Conservation (phyloP, 345 rosid species). For the Populus tremula region DNA sequence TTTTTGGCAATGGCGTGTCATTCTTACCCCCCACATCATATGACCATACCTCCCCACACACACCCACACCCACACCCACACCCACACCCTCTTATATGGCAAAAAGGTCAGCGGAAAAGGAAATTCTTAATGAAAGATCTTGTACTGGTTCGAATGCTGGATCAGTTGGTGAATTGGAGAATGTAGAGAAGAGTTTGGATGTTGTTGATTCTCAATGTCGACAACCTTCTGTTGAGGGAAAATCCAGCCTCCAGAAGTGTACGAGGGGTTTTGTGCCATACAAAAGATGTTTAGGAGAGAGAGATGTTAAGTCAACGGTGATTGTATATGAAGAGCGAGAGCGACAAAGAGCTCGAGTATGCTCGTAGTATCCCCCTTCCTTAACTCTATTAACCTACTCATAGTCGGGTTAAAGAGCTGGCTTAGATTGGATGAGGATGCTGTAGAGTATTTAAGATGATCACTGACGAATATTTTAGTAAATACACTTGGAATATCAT, state of each 20-base stretch:
- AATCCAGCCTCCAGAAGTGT: constrained; percentile 1
- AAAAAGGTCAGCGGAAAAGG: constrained; percentile 24
- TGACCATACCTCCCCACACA: constrained; percentile 8
- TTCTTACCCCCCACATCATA: constrained; percentile 10
- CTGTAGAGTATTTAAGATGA: neutral
- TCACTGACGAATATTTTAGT: neutral
- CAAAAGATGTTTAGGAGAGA: constrained; percentile 63
- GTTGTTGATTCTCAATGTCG: constrained; percentile 32
- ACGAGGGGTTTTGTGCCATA: constrained; percentile 57
- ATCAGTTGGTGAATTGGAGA: constrained; percentile 35
- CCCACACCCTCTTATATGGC: neutral
- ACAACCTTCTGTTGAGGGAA: constrained; percentile 12
- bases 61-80: neutral
- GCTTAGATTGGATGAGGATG: neutral
- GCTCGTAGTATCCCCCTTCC: constrained; percentile 29
- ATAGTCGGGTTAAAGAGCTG: neutral
- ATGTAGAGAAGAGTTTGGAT: constrained; percentile 39
- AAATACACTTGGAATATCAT: neutral
- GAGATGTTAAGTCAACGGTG: constrained; percentile 41
- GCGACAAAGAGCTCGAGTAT: constrained; percentile 46
- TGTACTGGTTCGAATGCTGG: constrained; percentile 39
- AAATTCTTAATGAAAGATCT: constrained; percentile 37
- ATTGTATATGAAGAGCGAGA: constrained; percentile 41
- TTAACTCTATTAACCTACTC: neutral
- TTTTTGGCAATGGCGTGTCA: constrained; percentile 23